phyloP scores from a whole-genome alignment of 2,329 filamentous ascomycete genomes.

The Fusarium pseudonygamai region DNA sequence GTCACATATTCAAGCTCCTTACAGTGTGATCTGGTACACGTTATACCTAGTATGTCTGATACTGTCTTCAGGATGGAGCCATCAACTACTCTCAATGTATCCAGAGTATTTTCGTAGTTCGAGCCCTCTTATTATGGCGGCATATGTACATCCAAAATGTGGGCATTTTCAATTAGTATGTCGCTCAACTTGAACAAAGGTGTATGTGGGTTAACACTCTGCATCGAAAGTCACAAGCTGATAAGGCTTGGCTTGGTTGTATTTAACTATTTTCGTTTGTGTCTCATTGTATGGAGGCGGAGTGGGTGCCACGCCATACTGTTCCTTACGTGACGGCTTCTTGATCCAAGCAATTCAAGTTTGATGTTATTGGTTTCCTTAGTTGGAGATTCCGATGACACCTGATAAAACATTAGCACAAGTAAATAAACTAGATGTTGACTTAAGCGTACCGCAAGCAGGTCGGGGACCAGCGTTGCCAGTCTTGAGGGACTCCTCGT shows the following conservation, averaged over 20 bases:
- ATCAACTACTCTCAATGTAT: background rate
- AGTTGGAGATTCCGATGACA: slow-evolving; percentile 89
- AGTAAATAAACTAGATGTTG: background rate
- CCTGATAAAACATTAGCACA: slow-evolving; percentile 54
- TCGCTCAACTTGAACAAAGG: background rate
- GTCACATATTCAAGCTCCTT: background rate
- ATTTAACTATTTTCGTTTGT: slow-evolving; percentile 29
- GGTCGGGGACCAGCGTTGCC: slow-evolving; percentile 94
- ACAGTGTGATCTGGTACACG: background rate
- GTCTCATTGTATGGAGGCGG: background rate
- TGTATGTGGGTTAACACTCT: background rate
- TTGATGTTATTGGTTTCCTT: slow-evolving; percentile 48
- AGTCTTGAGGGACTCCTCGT: slow-evolving; percentile 97
- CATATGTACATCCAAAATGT: background rate
- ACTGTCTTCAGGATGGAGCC: background rate
- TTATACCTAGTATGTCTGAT: slow-evolving; percentile 1
- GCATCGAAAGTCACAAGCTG: background rate
- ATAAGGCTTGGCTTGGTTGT: slow-evolving; percentile 22
- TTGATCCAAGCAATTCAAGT: slow-evolving; percentile 10
- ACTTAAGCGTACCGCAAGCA: slow-evolving; percentile 79
- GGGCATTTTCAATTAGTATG: background rate
- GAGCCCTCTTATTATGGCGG: slow-evolving; percentile 4
- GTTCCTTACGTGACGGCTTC: background rate
- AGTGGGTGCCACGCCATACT: background rate
- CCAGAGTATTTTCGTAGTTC: background rate